Percentiles rank a stretch among this genome's conserved stretches.
These are phyloP conservation scores for Aphanomyces cochlioides DNA, from an alignment of 352 stramenopile genomes.

Conservation along the genomic window DNA sequence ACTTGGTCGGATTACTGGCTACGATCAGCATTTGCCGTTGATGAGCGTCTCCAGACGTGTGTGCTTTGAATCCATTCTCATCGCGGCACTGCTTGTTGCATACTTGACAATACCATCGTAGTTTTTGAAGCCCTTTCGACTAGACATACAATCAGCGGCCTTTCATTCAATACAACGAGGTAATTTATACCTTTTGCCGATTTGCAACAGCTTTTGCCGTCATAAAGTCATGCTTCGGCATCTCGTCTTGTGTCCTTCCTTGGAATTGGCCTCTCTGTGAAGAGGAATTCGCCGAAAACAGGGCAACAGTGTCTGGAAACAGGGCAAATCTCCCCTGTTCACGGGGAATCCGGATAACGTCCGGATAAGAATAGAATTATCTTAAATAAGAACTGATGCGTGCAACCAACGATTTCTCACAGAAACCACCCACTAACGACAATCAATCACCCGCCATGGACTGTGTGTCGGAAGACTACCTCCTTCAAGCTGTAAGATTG, in stretches of 20 bases:
- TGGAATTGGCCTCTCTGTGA: too few species aligned
- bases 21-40: slow-evolving; percentile 99
- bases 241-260: slow-evolving; percentile 26
- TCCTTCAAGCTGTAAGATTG: too few species aligned
- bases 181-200: slow-evolving; percentile 66
- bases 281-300: too few species aligned
- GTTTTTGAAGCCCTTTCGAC: slow-evolving; percentile 96
- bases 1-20: slow-evolving; percentile 91
- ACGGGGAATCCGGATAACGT: too few species aligned
- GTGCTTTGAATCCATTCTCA: slow-evolving; percentile 99
- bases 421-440: too few species aligned
- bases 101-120: slow-evolving; percentile 99
- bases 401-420: too few species aligned
- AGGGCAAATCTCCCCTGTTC: too few species aligned
- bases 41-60: slow-evolving; percentile 96
- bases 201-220: slow-evolving; percentile 83
- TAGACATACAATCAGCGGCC: slow-evolving; percentile 33
- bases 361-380: too few species aligned
- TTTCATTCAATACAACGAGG: background rate
- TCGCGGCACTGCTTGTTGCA: slow-evolving; percentile 99
- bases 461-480: too few species aligned
- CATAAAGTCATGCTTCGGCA: slow-evolving; percentile 84
- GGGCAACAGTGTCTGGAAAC: too few species aligned
- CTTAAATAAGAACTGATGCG: too few species aligned
- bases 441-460: too few species aligned